phyloP scores from a whole-genome alignment of 2,329 filamentous ascomycete genomes.

The Pseudocercospora pini-densiflorae region DNA sequence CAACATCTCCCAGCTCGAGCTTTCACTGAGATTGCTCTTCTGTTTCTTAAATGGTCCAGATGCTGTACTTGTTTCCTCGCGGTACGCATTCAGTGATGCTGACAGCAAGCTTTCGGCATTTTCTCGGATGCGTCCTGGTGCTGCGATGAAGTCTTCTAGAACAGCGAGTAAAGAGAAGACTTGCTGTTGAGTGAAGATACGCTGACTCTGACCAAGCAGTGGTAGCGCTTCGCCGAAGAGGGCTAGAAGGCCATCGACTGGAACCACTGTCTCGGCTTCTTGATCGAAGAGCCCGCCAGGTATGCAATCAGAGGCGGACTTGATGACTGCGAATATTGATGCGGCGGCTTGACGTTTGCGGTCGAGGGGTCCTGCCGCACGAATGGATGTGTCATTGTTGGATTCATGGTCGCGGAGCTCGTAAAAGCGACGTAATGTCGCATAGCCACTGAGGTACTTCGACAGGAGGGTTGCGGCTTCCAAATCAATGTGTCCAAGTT shows the following conservation, averaged over 20 bases:
- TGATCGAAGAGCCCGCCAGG: slow-evolving; percentile 87
- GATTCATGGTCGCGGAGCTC: slow-evolving; percentile 77
- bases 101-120: slow-evolving; percentile 35
- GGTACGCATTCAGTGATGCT: slow-evolving; percentile 32
- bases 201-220: slow-evolving; percentile 65
- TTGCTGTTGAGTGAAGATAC: slow-evolving; percentile 35
- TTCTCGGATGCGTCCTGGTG: slow-evolving; percentile 33
- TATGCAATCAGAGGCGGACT: slow-evolving; percentile 86
- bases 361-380: slow-evolving; percentile 57
- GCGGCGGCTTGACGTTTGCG: slow-evolving; percentile 72
- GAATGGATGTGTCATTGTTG: slow-evolving; percentile 25
- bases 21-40: slow-evolving; percentile 31
- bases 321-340: slow-evolving; percentile 80
- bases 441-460: slow-evolving; percentile 87
- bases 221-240: slow-evolving; percentile 83
- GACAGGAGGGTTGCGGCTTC: slow-evolving; percentile 84
- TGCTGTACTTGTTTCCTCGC: slow-evolving; percentile 24
- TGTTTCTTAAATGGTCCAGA: slow-evolving; percentile 21
- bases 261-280: slow-evolving; percentile 78
- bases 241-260: slow-evolving; percentile 82
- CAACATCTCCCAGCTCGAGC: slow-evolving; percentile 38
- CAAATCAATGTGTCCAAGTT: slow-evolving; percentile 73
- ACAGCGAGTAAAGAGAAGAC: slow-evolving; percentile 34
- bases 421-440: slow-evolving; percentile 87
- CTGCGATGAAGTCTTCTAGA: slow-evolving; percentile 37